Conservation (phyloP, 1,139 yeast genomes). For the Groenewaldozyma sp. region DNA sequence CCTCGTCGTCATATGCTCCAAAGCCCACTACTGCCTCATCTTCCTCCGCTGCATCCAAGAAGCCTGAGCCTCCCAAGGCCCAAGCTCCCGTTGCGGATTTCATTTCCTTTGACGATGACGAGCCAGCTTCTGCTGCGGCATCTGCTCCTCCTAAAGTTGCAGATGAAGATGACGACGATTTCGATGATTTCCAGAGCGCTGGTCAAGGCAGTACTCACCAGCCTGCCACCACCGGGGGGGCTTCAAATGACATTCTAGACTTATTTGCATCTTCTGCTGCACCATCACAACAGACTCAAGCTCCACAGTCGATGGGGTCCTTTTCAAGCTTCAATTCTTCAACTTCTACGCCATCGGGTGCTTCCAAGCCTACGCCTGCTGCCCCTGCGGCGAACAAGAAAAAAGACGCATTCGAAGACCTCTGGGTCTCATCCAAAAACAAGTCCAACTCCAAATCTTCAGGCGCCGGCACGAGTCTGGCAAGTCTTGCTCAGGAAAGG, state of each 20-base stretch:
- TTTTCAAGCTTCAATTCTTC: constrained; percentile 12
- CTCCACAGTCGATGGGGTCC: constrained; percentile 18
- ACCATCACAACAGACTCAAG: too few species aligned
- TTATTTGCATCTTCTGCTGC: constrained; percentile 18
- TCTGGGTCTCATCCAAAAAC: constrained; percentile 47
- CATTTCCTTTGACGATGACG: constrained; percentile 18
- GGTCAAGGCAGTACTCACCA: constrained; percentile 24
- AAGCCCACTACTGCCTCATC: constrained; percentile 4
- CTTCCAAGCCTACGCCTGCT: constrained; percentile 27
- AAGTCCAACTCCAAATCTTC: constrained; percentile 35
- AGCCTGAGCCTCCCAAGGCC: constrained; percentile 7
- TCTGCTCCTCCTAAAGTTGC: constrained; percentile 24
- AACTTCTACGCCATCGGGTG: constrained; percentile 7
- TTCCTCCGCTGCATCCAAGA: constrained; percentile 2
- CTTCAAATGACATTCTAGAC: constrained; percentile 19
- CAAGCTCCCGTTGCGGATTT: constrained; percentile 16
- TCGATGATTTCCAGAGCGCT: constrained; percentile 91
- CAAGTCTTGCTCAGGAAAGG: constrained; percentile 22
- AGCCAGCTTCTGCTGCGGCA: constrained; percentile 10
- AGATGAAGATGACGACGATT: constrained; percentile 69
- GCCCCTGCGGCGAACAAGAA: too few species aligned
- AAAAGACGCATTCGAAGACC: constrained; percentile 72
- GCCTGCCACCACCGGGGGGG: too few species aligned
- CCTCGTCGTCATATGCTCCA: neutral
- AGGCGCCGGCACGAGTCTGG: constrained; percentile 16